Conservation (phyloP, 306 rosid genomes). For the Lathyrus aphaca region DNA sequence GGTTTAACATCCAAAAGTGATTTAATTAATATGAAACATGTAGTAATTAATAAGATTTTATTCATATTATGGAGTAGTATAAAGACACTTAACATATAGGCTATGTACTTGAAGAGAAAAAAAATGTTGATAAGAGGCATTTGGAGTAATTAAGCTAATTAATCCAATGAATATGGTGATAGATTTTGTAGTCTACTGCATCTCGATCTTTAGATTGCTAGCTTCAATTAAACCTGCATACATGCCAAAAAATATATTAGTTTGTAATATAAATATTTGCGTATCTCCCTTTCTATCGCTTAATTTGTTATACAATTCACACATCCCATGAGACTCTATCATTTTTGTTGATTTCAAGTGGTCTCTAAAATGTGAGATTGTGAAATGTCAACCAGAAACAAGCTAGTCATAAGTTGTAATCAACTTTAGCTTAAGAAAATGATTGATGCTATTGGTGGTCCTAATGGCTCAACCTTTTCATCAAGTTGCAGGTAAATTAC, state of each 20-base stretch:
- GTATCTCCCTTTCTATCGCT: neutral
- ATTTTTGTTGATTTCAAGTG: constrained; percentile 14
- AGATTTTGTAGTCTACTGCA: constrained; percentile 56
- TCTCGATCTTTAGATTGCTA: constrained; percentile 73
- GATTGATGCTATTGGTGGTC: constrained; percentile 27
- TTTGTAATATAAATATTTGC: neutral
- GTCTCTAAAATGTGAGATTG: constrained; percentile 24
- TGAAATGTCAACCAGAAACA: constrained; percentile 37
- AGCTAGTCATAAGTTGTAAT: constrained; percentile 24
- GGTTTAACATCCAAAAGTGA: too few species aligned
- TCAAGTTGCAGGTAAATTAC: constrained; percentile 19
- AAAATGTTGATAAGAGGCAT: constrained; percentile 43
- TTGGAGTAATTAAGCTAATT: constrained; percentile 34
- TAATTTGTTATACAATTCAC: neutral
- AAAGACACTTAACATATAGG: constrained; percentile 52
- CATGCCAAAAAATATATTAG: constrained; percentile 17
- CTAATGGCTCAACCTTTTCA: neutral
- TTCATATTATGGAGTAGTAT: constrained; percentile 59
- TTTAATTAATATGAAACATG: neutral
- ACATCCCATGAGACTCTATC: neutral
- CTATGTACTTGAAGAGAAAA: constrained; percentile 54
- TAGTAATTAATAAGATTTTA: constrained; percentile 49
- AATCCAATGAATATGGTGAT: constrained; percentile 44
- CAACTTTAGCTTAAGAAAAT: constrained; percentile 30
- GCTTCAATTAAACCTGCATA: constrained; percentile 75